Base-by-base conservation (phyloP, 23 red algal genomes). In the Chondrus crispus region DNA sequence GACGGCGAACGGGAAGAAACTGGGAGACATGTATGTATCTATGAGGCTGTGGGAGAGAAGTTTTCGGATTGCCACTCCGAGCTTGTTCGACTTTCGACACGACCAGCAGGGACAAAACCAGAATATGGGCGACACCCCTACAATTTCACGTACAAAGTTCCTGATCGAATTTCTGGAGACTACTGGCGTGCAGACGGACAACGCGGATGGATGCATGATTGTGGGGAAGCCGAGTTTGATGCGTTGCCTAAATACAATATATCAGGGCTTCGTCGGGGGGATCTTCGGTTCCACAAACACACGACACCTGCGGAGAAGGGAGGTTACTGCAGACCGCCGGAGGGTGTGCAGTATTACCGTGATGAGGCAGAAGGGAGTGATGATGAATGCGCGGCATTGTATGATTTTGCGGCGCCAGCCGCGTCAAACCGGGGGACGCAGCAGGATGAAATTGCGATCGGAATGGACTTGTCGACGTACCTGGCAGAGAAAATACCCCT, bases 1-100 rank as follows among this genome's bases (percentile, higher is more conserved):
- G n/a, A n/a, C n/a, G n/a, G n/a, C n/a, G n/a, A n/a, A n/a, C n/a
- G n/a, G n/a, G n/a, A n/a, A n/a, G n/a, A n/a, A n/a, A n/a, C n/a
- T n/a, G n/a, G n/a, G n/a, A 86, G 42, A 42, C 68, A 47, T 24
- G 48, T 62, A 3, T 86, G 82, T 30, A 48, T 86, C 16, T 86
- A 86, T 70, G 54, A 86, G 43, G 30, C 48, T 14, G 58, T 46
- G 14, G 46, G 71, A 33, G 82, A 62, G 35, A 36, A 24, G 4
- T 86, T 86, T 29, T 68, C 82, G 14, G 82, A 86, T 16, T 86
- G 82, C 41, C 82, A 86, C 38, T 62, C 38, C 6, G 82, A 86
- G 42, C 68, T 45, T 4, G 20, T 86, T 2, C 39, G 62, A 16
- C 48, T 66, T 0, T n/a, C n/a, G n/a, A n/a, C n/a, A n/a, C n/a